Percentiles rank a stretch among this genome's conserved stretches.
phyloP scores from a whole-genome alignment of 1,284 basidiomycete genomes.

The Neolentinus lepideus region DNA sequence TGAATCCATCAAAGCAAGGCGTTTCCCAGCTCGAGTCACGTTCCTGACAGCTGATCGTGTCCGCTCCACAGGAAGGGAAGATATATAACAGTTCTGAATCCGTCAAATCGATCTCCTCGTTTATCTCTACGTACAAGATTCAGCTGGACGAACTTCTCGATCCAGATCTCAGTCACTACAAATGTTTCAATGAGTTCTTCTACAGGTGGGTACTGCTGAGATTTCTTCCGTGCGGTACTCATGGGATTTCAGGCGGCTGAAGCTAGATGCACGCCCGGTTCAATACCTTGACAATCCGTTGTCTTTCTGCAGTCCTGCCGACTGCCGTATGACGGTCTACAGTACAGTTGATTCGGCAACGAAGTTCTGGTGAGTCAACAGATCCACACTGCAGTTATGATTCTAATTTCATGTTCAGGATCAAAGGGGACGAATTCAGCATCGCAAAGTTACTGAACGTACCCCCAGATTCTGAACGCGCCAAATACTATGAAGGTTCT shows the following conservation, averaged over 20 bases:
- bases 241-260: conserved; percentile 40
- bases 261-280: conserved; percentile 59
- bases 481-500: conserved; percentile 36
- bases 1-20: conserved; percentile 54
- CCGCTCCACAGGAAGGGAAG: conserved; percentile 35
- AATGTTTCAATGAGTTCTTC: conserved; percentile 83
- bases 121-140: conserved; percentile 69
- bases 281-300: conserved; percentile 46
- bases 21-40: neutral
- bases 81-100: conserved; percentile 49
- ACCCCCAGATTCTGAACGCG: conserved; percentile 27
- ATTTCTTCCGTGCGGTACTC: neutral
- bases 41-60: neutral
- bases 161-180: conserved; percentile 55
- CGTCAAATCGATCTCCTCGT: conserved; percentile 59
- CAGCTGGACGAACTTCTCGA: conserved; percentile 57
- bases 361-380: conserved; percentile 46
- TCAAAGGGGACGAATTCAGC: conserved; percentile 73
- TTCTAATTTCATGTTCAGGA: too few relatives aligned
- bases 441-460: conserved; percentile 52
- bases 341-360: conserved; percentile 51
- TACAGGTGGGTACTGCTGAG: conserved; percentile 29
- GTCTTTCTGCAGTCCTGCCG: conserved; percentile 62
- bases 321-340: conserved; percentile 72
- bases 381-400: too few relatives aligned